Percentiles rank a stretch among this genome's conserved stretches.
These are phyloP conservation scores for Fragilariopsis cylindrus DNA, from an alignment of 108 stramenopile genomes.

Conservation along the genomic window DNA sequence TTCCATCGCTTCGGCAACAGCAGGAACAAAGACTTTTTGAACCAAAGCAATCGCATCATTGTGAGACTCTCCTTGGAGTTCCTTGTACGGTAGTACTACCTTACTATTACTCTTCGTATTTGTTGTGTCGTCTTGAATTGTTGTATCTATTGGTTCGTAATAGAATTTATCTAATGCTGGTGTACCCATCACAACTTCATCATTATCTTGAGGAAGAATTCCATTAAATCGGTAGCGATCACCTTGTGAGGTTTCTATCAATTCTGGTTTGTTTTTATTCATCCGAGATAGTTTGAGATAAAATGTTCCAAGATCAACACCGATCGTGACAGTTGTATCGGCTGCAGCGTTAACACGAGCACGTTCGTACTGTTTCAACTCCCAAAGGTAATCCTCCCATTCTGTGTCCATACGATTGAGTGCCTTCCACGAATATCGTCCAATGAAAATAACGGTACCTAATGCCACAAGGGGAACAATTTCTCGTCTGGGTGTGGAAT, in stretches of 20 bases:
- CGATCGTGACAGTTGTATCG: conserved; percentile 53
- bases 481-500: conserved; percentile 58
- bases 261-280: conserved; percentile 28
- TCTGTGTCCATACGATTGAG: conserved; percentile 76
- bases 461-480: conserved; percentile 66
- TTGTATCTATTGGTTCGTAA: conserved; percentile 17
- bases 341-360: conserved; percentile 11
- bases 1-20: conserved; percentile 45
- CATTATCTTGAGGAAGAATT: conserved; percentile 20
- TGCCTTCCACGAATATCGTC: conserved; percentile 66
- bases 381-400: conserved; percentile 80
- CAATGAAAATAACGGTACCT: conserved; percentile 41
- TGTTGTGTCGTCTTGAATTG: neutral
- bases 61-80: conserved; percentile 27
- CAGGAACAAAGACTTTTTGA: conserved; percentile 31
- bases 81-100: conserved; percentile 28
- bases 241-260: conserved; percentile 63
- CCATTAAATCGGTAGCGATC: conserved; percentile 61
- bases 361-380: conserved; percentile 63
- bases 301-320: conserved; percentile 72
- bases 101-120: neutral
- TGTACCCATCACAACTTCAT: conserved; percentile 36
- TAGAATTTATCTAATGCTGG: conserved; percentile 49
- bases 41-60: conserved; percentile 31
- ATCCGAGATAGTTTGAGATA: conserved; percentile 52